Percentiles rank a stretch among this genome's conserved stretches.
These are phyloP conservation scores for Neophaeococcomyces mojaviensis DNA, from an alignment of 2,329 filamentous ascomycete species.

Conservation along the genomic window DNA sequence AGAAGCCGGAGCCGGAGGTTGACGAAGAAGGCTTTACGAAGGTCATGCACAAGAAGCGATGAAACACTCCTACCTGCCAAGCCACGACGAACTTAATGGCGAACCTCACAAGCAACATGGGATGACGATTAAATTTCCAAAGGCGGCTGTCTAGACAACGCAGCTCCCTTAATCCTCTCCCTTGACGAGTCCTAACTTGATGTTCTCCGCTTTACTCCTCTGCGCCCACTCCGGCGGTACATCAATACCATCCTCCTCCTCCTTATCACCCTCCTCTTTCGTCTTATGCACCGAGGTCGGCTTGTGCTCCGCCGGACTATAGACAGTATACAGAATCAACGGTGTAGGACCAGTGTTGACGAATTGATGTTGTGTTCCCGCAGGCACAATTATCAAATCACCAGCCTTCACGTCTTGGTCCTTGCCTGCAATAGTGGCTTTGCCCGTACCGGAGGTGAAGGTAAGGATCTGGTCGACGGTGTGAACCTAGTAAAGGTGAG, in stretches of 20 bases:
- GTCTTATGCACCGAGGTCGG: constrained; percentile 53
- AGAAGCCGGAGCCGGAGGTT: constrained; percentile 62
- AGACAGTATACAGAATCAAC: constrained; percentile 56
- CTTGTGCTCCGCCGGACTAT: constrained; percentile 56
- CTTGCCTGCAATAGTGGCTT: constrained; percentile 52
- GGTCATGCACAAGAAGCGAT: constrained; percentile 58
- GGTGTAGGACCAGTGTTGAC: constrained; percentile 54
- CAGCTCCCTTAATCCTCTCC: constrained; percentile 13
- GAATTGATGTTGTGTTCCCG: constrained; percentile 60
- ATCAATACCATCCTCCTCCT: constrained; percentile 55
- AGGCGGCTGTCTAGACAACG: not conserved
- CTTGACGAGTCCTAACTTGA: constrained; percentile 49
- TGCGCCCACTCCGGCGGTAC: constrained; percentile 54
- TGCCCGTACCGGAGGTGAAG: constrained; percentile 53
- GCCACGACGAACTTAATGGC: too few relatives aligned
- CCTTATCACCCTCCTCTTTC: constrained; percentile 56
- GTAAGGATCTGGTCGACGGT: constrained; percentile 59
- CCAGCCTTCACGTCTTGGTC: constrained; percentile 50
- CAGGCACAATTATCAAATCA: constrained; percentile 55
- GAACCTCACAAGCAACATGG: too few relatives aligned
- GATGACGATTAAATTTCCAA: not conserved
- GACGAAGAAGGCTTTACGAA: constrained; percentile 78
- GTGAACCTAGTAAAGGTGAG: constrained; percentile 37
- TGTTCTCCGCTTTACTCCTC: constrained; percentile 52
- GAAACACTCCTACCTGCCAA: too few relatives aligned